These are phyloP conservation scores for Ceratobasidium sp. DNA, from an alignment of 1,284 basidiomycete species.

Conservation along the genomic window DNA sequence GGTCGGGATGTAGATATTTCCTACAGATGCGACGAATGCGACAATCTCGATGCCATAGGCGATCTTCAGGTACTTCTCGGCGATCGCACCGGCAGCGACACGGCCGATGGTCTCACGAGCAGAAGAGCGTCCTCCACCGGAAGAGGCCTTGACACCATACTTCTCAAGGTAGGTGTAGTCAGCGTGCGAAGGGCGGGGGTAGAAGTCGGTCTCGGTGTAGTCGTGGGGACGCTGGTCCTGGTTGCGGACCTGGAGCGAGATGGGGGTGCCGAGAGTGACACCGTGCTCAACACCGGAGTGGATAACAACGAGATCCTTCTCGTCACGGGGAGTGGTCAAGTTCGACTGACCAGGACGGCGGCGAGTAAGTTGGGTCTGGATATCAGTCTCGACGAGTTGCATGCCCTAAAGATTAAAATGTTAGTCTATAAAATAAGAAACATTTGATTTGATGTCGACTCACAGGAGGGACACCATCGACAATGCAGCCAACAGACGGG, in stretches of 20 bases:
- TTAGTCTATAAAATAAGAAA: not conserved
- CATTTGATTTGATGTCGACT: conserved; percentile 49
- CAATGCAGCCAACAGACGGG: conserved; percentile 95
- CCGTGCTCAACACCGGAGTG: conserved; percentile 96
- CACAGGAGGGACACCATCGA: conserved; percentile 96
- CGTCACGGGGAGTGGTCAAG: conserved; percentile 96
- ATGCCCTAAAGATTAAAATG: conserved; percentile 70
- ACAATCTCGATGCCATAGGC: conserved; percentile 95
- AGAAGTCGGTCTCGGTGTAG: conserved; percentile 97
- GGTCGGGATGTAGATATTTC: conserved; percentile 85
- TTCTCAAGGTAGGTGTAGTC: conserved; percentile 99
- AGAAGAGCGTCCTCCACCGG: conserved; percentile 92
- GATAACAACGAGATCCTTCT: conserved; percentile 94
- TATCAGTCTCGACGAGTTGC: conserved; percentile 80
- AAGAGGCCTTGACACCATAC: conserved; percentile 97
- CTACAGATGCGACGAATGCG: conserved; percentile 96
- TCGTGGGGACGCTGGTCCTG: conserved; percentile 99
- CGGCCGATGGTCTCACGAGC: conserved; percentile 98
- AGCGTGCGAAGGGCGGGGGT: conserved; percentile 96
- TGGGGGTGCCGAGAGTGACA: conserved; percentile 96
- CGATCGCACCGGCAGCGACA: conserved; percentile 97
- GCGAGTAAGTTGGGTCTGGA: conserved; percentile 92
- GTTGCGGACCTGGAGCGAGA: conserved; percentile 94
- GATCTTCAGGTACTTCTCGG: conserved; percentile 92
- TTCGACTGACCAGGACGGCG: conserved; percentile 96